Base-by-base conservation (phyloP, 306 rosid species). In the Herpetospermum pedunculosum region DNA sequence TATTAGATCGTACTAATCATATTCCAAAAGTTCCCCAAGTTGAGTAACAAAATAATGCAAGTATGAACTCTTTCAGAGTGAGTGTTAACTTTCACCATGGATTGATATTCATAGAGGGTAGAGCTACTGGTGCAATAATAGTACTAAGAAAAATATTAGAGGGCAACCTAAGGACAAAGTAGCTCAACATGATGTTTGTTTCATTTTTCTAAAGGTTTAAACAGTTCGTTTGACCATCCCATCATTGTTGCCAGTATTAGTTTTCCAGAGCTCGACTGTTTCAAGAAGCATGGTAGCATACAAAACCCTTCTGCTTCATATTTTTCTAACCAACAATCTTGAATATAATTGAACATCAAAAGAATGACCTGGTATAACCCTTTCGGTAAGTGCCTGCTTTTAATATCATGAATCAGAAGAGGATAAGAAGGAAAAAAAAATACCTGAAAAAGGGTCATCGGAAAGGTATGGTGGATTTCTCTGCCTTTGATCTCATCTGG, bases 381-480 rank as follows among this genome's bases (percentile, higher is more conserved):
- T 41, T 41, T 21, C 32, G 4, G 30, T 64, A 10, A 0, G 16
- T 63, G 47, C 30, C 30, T 53, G 30, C 60, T 53, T 53, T 19
- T 53, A 53, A 8, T 53, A 23, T 53, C 29, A 53, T 50, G 26
- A 50, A 50, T 5, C 2, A 60, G 43, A 74, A 43, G 55, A 44
- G 2, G n/a, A n/a, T n/a, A 3, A 52, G 30, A 25, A 43, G 69
- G 48, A 5, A 40, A 48, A 43, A 67, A 8, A 2, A 26, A 18
- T 64, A 75, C 83, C 76, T 75, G 55, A n/a, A 79, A 79, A 32
- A 79, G 73, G 64, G 83, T 79, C 76, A 79, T 69, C 0, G 79
- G 83, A 48, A 79, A 79, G 3, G 83, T 54, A 44, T 79, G 83
- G 79, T 79, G 83, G 57, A 79, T 79, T 62, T 79, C 76, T 75